Evolutionary conservation across 305 asterid species (phyloP).

Genomic region (Vinca major): DNA sequence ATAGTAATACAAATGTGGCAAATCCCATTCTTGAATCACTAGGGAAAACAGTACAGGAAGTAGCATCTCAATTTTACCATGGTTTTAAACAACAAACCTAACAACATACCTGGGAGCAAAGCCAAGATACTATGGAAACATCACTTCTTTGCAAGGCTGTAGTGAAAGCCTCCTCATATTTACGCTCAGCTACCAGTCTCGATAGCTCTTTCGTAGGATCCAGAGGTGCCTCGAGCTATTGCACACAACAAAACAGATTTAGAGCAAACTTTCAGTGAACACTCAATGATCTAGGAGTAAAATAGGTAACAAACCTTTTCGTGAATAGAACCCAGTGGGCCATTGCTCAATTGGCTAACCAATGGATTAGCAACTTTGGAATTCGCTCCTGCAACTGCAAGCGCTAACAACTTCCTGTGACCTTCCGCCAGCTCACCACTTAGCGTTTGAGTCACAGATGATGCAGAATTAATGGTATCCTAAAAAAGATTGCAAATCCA

Average conservation of each 20-base stretch:
- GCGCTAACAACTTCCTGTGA: slow-evolving; percentile 70
- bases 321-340: slow-evolving; percentile 66
- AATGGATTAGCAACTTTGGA: slow-evolving; percentile 50
- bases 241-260: not conserved
- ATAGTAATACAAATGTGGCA: not conserved
- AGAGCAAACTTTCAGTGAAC: not conserved
- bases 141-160: slow-evolving; percentile 82
- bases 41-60: not conserved
- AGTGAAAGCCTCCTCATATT: slow-evolving; percentile 82
- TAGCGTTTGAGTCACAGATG: slow-evolving; percentile 65
- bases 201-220: slow-evolving; percentile 91
- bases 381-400: slow-evolving; percentile 60
- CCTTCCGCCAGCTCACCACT: slow-evolving; percentile 78
- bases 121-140: slow-evolving; percentile 74
- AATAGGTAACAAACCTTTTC: slow-evolving; percentile 51
- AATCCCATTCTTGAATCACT: not conserved
- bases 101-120: slow-evolving; percentile 77
- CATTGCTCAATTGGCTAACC: slow-evolving; percentile 66
- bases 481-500: slow-evolving; percentile 18
- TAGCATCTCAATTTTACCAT: not conserved
- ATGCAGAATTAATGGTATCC: slow-evolving; percentile 80
- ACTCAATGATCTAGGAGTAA: not conserved
- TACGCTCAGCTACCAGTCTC: slow-evolving; percentile 62
- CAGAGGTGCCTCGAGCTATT: slow-evolving; percentile 64
- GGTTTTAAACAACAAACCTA: not conserved